Conservation (phyloP, 2,329 filamentous ascomycete species). For the Chaetoscypha palmicola region DNA sequence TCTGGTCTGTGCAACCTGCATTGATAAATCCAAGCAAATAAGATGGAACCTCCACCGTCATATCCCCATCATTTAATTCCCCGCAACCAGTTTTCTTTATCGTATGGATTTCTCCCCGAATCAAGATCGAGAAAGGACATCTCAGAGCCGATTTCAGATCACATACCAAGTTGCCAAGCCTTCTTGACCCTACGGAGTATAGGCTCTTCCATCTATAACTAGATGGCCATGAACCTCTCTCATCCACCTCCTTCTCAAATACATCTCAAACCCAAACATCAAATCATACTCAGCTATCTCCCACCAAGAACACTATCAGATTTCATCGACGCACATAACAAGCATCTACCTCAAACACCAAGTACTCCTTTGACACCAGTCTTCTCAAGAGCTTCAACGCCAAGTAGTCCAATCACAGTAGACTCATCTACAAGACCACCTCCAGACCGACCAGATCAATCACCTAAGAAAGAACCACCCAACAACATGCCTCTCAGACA, state of each 20-base stretch:
- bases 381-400: neutral
- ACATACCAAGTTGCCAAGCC: too few species aligned
- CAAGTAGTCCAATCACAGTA: neutral
- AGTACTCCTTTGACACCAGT: neutral
- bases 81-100: neutral
- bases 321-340: constrained; percentile 2
- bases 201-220: constrained; percentile 11
- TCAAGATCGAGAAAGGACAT: too few species aligned
- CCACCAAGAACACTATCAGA: constrained; percentile 4
- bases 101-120: neutral
- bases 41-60: too few species aligned
- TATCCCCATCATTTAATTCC: neutral
- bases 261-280: neutral
- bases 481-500: constrained; percentile 3
- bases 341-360: constrained; percentile 6
- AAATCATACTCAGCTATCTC: neutral
- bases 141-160: too few species aligned
- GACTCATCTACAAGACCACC: neutral
- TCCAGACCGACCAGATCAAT: neutral
- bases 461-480: neutral
- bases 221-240: constrained; percentile 14
- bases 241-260: constrained; percentile 12
- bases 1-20: neutral
- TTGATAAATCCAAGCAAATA: neutral
- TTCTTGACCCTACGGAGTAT: neutral